Base-by-base conservation (phyloP, 1,139 yeast species). In the Taphrina wiesneri region DNA sequence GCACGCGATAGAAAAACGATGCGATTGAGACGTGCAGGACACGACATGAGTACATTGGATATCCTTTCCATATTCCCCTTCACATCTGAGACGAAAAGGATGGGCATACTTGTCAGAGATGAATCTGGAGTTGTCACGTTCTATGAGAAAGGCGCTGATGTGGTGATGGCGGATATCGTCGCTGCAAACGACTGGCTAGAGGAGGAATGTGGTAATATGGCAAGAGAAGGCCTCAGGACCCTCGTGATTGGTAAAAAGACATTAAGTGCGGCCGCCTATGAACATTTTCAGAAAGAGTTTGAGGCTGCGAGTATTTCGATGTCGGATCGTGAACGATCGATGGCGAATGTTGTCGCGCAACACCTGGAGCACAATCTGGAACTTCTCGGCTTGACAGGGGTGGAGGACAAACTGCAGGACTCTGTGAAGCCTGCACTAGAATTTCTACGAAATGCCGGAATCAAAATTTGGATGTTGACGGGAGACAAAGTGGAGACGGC, bases 401-500 rank as follows among this genome's bases (percentile, higher is more conserved):
- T 95, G 41, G 99, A 95, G 75, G 99, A 95, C 75, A 89, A 90
- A 73, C 81, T 95, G 60, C 99, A 95, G 75, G 83, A 83, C 65
- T 92, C 92, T 74, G 97, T 95, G 67, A 93, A 92, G 75, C 84
- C 96, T 0, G 90, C 97, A 0, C 86, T 95, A 69, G 99, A 95
- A 77, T 80, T 93, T 45, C 81, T 95, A 70, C 82, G 99, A 72
- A 93, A 95, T 77, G 99, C 99, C 0, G 99, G 99, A 1, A 86
- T 95, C 67, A 90, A 90, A 73, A 93, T 95, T 63, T 95, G 99
- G 99, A 95, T 95, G 99, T 80, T 95, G 62, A 95, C 99, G 0
- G 99, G 99, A 70, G 99, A 95, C 75, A 95, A 95, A 75, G 98
- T 93, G 7, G 99, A 95, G 77, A 95, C 99, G 0, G 99, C 99